Conservation (phyloP, 495 filamentous ascomycete genomes). For the Talaromyces adpressus region DNA sequence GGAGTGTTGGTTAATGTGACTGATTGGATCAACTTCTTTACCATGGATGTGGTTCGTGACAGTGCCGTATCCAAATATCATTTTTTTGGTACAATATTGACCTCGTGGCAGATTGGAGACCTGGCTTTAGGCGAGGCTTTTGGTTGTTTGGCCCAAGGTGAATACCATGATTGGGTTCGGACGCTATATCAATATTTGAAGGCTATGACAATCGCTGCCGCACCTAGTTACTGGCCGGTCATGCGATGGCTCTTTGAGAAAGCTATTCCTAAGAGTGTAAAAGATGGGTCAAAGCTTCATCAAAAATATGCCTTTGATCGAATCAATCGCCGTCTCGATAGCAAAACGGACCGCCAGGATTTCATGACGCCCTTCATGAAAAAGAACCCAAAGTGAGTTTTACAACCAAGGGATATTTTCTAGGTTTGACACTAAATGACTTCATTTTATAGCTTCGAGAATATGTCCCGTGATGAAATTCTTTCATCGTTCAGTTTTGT, state of each 20-base stretch:
- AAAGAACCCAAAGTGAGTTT: slow-evolving; percentile 8
- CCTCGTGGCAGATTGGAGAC: slow-evolving; percentile 15
- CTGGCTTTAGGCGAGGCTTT: slow-evolving; percentile 28
- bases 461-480: slow-evolving; percentile 19
- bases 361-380: slow-evolving; percentile 17
- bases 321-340: slow-evolving; percentile 22
- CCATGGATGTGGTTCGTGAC: slow-evolving; percentile 19
- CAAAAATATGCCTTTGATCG: slow-evolving; percentile 24
- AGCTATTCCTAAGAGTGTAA: slow-evolving; percentile 23
- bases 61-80: neutral
- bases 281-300: slow-evolving; percentile 21
- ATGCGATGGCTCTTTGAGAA: slow-evolving; percentile 21
- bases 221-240: slow-evolving; percentile 21
- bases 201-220: slow-evolving; percentile 17
- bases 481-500: slow-evolving; percentile 9
- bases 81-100: neutral
- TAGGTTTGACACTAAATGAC: neutral
- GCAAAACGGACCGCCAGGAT: slow-evolving; percentile 9
- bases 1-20: slow-evolving; percentile 20
- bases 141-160: slow-evolving; percentile 15
- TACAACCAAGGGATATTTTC: no score
- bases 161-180: slow-evolving; percentile 36
- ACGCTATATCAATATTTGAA: slow-evolving; percentile 19
- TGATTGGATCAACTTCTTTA: slow-evolving; percentile 19
- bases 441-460: slow-evolving; percentile 7